Evolutionary conservation across 2,329 filamentous ascomycete genomes (phyloP).

Genomic region (Chaetomiaceae sp.): DNA sequence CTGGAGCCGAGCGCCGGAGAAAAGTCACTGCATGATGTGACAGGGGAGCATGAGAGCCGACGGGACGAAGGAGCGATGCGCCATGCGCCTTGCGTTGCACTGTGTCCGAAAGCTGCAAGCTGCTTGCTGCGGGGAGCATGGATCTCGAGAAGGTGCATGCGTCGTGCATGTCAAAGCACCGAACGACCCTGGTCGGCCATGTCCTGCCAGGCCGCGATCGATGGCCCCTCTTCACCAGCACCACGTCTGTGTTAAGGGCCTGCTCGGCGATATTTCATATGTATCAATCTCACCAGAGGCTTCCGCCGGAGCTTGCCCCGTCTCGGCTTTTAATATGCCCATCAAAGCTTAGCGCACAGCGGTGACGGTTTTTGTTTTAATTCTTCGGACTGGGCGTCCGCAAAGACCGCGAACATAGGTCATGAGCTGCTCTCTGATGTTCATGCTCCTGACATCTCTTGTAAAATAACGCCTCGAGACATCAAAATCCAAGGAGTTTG

Average conservation of each 20-base stretch:
- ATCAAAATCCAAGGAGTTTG: too few relatives aligned
- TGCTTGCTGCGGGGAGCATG: not conserved
- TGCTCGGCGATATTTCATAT: too few relatives aligned
- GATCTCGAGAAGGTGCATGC: not conserved
- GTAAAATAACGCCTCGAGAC: too few relatives aligned
- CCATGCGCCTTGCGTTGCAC: conserved; percentile 1
- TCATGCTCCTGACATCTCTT: too few relatives aligned
- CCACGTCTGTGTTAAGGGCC: not conserved
- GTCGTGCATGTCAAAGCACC: conserved; percentile 1
- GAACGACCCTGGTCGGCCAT: not conserved
- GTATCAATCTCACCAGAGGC: too few relatives aligned
- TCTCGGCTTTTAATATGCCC: too few relatives aligned
- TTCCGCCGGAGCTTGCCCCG: too few relatives aligned
- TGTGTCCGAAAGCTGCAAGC: conserved; percentile 3
- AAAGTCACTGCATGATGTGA: conserved; percentile 10
- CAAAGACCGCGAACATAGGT: too few relatives aligned
- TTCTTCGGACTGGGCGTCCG: too few relatives aligned
- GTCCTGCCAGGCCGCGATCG: not conserved
- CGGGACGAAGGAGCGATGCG: conserved; percentile 13
- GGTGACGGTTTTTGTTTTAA: too few relatives aligned
- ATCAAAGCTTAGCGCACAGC: too few relatives aligned
- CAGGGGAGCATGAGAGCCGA: conserved; percentile 17
- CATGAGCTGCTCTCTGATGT: too few relatives aligned
- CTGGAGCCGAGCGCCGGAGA: conserved; percentile 3
- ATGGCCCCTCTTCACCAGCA: not conserved